Percentiles rank a stretch among this genome's conserved stretches.
Conservation (phyloP, 2,329 filamentous ascomycete genomes). For the Lecanicillium sp. region DNA sequence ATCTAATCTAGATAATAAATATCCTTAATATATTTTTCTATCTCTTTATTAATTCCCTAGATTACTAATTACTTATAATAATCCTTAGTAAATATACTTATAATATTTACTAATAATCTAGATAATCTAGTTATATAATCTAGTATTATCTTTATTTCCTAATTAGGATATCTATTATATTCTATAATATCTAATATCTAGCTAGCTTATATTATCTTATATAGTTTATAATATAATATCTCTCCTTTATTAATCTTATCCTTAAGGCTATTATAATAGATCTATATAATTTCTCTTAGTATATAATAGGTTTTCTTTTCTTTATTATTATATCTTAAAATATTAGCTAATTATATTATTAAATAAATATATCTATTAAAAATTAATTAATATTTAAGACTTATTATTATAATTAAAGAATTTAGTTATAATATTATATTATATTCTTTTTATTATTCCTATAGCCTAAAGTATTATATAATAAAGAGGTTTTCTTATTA, state of each 20-base stretch:
- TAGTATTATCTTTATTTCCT: not conserved
- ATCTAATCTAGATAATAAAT: too few relatives aligned
- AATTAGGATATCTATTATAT: not conserved
- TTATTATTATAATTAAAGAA: not conserved
- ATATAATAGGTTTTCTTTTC: not conserved
- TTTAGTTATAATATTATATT: not conserved
- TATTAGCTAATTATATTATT: not conserved
- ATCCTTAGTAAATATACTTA: too few relatives aligned
- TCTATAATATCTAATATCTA: not conserved
- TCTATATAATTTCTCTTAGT: too few relatives aligned
- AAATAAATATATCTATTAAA: too few relatives aligned
- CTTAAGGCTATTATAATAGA: not conserved
- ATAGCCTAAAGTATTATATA: too few relatives aligned
- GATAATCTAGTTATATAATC: not conserved
- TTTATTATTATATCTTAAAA: not conserved
- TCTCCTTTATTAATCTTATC: not conserved
- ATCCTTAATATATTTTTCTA: too few relatives aligned
- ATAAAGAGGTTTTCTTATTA: too few relatives aligned
- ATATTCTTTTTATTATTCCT: not conserved
- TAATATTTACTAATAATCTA: too few relatives aligned
- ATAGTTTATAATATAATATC: constrained; percentile 3
- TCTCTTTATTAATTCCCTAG: too few relatives aligned
- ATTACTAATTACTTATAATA: too few relatives aligned
- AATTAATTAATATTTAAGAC: not conserved
- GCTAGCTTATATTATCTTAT: not conserved